phyloP scores from a whole-genome alignment of 148 eudicot genomes.

The Rhododendron williamsianum region DNA sequence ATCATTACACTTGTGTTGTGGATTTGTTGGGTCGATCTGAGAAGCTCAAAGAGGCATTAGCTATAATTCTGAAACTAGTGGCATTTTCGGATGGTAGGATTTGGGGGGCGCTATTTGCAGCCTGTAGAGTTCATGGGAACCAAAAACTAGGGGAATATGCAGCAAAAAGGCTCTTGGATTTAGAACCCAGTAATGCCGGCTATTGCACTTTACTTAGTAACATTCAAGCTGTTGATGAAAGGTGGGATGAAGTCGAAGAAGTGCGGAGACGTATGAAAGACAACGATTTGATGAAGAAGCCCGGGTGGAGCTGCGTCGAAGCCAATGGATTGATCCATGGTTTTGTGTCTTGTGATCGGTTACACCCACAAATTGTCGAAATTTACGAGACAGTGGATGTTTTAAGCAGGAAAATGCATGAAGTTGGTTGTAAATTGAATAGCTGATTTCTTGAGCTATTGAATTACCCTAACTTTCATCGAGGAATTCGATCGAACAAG shows the following conservation, averaged over 20 bases:
- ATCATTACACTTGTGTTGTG: slow-evolving; percentile 43
- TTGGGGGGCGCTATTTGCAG: slow-evolving; percentile 53
- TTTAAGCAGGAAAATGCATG: slow-evolving; percentile 15
- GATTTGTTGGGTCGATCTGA: slow-evolving; percentile 49
- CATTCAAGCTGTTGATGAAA: slow-evolving; percentile 36
- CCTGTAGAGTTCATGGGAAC: slow-evolving; percentile 31
- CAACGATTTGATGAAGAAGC: slow-evolving; percentile 34
- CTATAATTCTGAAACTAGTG: slow-evolving; percentile 30
- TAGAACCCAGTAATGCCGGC: slow-evolving; percentile 41
- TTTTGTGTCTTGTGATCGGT: slow-evolving; percentile 43
- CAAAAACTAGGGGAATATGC: slow-evolving; percentile 35
- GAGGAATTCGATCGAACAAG: background rate
- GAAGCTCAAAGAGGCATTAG: slow-evolving; percentile 34
- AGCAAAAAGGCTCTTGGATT: slow-evolving; percentile 26
- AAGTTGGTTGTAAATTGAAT: slow-evolving; percentile 3
- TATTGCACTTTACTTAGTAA: slow-evolving; percentile 42
- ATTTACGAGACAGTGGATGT: slow-evolving; percentile 22
- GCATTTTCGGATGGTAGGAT: slow-evolving; percentile 31
- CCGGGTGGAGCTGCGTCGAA: slow-evolving; percentile 66
- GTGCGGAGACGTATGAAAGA: slow-evolving; percentile 24
- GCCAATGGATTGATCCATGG: slow-evolving; percentile 32
- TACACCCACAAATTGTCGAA: slow-evolving; percentile 22
- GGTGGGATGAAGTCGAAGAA: slow-evolving; percentile 42
- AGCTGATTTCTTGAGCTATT: background rate
- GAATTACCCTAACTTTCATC: background rate